phyloP scores from a whole-genome alignment of 2,329 filamentous ascomycete genomes.

The Triangularia verruculosa region DNA sequence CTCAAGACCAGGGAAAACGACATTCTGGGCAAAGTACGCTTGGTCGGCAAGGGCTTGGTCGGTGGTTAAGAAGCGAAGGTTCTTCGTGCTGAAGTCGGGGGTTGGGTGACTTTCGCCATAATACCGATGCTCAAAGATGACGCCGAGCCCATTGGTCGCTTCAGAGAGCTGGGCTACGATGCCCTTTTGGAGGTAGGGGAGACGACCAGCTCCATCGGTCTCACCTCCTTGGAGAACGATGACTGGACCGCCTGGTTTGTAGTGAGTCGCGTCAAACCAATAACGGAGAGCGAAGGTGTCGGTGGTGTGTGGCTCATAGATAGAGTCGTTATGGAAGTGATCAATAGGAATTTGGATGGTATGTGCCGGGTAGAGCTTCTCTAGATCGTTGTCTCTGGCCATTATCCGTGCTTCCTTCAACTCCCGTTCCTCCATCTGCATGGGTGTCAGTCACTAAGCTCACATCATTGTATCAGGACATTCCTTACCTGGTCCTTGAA shows the following conservation, averaged over 20 bases:
- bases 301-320: slow-evolving; percentile 73
- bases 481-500: slow-evolving; percentile 20
- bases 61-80: slow-evolving; percentile 76
- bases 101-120: slow-evolving; percentile 75
- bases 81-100: slow-evolving; percentile 62
- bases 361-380: slow-evolving; percentile 37
- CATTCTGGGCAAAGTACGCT: slow-evolving; percentile 73
- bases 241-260: slow-evolving; percentile 74
- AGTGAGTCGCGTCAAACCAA: slow-evolving; percentile 77
- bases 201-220: slow-evolving; percentile 57
- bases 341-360: slow-evolving; percentile 59
- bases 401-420: background rate
- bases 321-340: slow-evolving; percentile 77
- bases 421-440: slow-evolving; percentile 10
- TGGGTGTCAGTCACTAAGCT: background rate
- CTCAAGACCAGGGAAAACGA: slow-evolving; percentile 68
- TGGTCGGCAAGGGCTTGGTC: slow-evolving; percentile 80
- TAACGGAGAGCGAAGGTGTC: slow-evolving; percentile 70
- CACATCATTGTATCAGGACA: background rate
- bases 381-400: slow-evolving; percentile 14
- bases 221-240: slow-evolving; percentile 75
- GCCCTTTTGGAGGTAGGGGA: slow-evolving; percentile 74
- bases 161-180: slow-evolving; percentile 68
- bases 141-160: slow-evolving; percentile 70
- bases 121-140: slow-evolving; percentile 84